phyloP scores from a whole-genome alignment of 73 alveolate genomes.

The Stentor roeselii region DNA sequence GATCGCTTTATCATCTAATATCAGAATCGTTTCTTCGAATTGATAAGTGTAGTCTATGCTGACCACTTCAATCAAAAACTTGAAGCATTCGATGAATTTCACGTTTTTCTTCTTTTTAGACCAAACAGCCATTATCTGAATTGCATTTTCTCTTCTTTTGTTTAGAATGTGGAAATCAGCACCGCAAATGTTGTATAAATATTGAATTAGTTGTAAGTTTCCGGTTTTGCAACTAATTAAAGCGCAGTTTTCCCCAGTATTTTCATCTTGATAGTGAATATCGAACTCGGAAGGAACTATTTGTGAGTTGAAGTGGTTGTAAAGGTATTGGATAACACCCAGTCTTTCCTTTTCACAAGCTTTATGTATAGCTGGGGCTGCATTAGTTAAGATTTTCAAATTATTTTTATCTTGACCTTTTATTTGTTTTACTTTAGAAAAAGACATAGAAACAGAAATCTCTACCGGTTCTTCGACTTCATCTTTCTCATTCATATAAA shows the following conservation, averaged over 20 bases:
- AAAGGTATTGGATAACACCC: not conserved
- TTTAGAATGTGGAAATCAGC: slow-evolving; percentile 27
- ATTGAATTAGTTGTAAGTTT: not conserved
- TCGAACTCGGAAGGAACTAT: not conserved
- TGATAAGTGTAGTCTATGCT: slow-evolving; percentile 7
- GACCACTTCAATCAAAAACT: slow-evolving; percentile 4
- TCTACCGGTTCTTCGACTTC: not conserved
- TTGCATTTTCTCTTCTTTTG: slow-evolving; percentile 27
- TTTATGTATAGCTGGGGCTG: slow-evolving; percentile 6
- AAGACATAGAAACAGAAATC: not conserved
- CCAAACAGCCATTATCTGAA: slow-evolving; percentile 4
- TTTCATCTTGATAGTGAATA: slow-evolving; percentile 19
- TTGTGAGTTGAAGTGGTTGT: not conserved
- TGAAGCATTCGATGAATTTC: not conserved
- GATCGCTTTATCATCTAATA: not conserved
- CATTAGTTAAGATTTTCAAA: not conserved
- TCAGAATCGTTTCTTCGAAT: slow-evolving; percentile 9
- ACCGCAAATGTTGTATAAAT: not conserved
- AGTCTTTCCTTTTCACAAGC: slow-evolving; percentile 15
- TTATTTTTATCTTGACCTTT: slow-evolving; percentile 19
- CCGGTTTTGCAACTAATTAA: slow-evolving; percentile 29
- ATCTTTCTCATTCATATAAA: not conserved
- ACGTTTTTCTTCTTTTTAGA: not conserved
- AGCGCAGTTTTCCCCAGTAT: slow-evolving; percentile 32
- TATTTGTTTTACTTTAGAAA: not conserved